Percentiles rank a stretch among this genome's conserved stretches.
phyloP scores from a whole-genome alignment of 257 asterid genomes.

The Cynanchum wilfordii region DNA sequence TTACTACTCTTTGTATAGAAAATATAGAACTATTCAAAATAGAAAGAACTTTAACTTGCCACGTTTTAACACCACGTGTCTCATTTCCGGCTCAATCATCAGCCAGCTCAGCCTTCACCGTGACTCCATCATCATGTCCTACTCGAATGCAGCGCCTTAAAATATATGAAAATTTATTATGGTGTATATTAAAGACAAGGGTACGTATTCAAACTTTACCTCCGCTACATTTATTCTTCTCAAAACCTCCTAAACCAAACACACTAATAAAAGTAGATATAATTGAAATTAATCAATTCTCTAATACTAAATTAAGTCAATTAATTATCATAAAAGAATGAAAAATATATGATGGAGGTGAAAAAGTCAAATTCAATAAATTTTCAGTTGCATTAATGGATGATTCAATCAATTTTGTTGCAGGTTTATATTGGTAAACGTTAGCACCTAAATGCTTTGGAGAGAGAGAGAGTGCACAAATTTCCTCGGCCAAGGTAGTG shows the following conservation, averaged over 20 bases:
- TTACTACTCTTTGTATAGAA: no score
- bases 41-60: not conserved
- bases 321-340: no score
- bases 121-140: not conserved
- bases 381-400: not conserved
- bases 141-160: not conserved
- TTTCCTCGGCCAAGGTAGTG: slow-evolving; percentile 47
- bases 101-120: not conserved
- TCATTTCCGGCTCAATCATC: not conserved
- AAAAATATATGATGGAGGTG: not conserved
- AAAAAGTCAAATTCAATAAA: not conserved
- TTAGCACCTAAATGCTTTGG: slow-evolving; percentile 18
- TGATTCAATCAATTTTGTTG: not conserved
- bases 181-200: no score
- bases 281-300: no score
- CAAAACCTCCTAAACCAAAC: no score
- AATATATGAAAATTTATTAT: no score
- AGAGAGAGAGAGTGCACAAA: slow-evolving; percentile 31
- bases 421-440: slow-evolving; percentile 14
- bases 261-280: no score
- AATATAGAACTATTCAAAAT: no score
- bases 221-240: no score
- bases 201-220: no score
- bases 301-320: no score
- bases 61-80: slow-evolving; percentile 19